Evolutionary conservation across 352 stramenopile species (phyloP), one percentile per base, ranked within the genome.

Genomic region (Globisporangium iwayamae): DNA sequence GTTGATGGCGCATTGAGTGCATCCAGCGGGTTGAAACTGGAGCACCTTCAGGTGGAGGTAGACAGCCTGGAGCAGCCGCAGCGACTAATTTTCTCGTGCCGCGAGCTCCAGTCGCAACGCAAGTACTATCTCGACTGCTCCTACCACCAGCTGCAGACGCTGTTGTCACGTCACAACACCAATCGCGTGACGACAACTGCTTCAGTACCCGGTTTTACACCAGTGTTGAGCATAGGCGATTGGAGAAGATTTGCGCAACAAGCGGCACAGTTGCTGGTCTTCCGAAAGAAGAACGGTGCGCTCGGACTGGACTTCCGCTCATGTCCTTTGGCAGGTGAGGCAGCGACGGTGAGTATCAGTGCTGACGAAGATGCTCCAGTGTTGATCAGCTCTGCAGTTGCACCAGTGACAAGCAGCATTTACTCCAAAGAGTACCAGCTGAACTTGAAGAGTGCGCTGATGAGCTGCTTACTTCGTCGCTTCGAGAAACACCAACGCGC

Each of bases 31-130:
- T 51, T 69, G 63, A 41, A 48, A n/a, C 36, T 79, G 20, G 38
- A 75, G 43, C 71, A 72, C 1, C 9, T 91, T 10, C 74, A 76
- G 4, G 62, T 87, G 13, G 71, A 87, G 43, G 56, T 84, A 1
- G 76, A 91, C 39, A 43, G 76, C 38, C 60, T 79, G 25, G 51
- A 69, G 14, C 65, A 71, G 8, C 76, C 82, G 22, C 66, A 67
- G 2, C 69, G 78, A 3, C 63, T 91, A 2, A 67, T 83, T 46
- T 88, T 88, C 52, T 88, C 78, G 2, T 87, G 69, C 30, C 68
- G 70, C 30, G 76, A 91, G 46, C 53, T 78, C 1, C 72, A 88
- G 28, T 74, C 78, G 5, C 78, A 72, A 11, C 74, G 72, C 2
- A 66, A 60, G 25, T 88, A 86, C 36, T 78, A 70, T 25, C 63